These are phyloP conservation scores for Neurospora sp. DNA, from an alignment of 495 filamentous ascomycete genomes.

Conservation along the genomic window DNA sequence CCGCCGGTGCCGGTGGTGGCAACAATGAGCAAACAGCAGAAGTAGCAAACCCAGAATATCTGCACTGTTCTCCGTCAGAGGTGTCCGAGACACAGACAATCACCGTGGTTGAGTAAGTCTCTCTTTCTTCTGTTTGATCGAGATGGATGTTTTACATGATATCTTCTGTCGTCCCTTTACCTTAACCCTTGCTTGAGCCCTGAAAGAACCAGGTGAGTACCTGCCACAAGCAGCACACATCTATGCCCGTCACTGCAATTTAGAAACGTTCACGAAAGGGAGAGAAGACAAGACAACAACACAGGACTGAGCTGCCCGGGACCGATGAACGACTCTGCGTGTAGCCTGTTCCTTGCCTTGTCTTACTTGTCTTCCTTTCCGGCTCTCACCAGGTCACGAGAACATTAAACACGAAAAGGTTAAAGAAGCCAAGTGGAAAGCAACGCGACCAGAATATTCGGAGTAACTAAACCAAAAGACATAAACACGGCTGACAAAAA, in stretches of 20 bases:
- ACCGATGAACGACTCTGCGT: neutral
- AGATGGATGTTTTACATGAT: neutral
- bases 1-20: conserved; percentile 4
- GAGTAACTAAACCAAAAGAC: neutral
- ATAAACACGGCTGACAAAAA: conserved; percentile 2
- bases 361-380: neutral
- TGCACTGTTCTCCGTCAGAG: conserved; percentile 36
- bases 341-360: neutral
- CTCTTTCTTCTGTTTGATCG: neutral
- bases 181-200: neutral
- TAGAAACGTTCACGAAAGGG: neutral
- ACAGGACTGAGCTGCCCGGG: neutral
- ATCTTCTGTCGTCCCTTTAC: neutral
- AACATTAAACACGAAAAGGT: neutral
- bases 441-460: neutral
- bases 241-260: neutral
- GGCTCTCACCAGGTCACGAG: neutral
- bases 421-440: neutral
- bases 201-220: neutral
- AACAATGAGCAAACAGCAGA: neutral
- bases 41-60: conserved; percentile 11
- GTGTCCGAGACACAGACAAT: conserved; percentile 24
- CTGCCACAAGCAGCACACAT: neutral
- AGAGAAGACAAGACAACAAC: neutral
- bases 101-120: conserved; percentile 53